Base-by-base conservation (phyloP, 2,329 filamentous ascomycete species). In the Fragosphaeria purpurea region DNA sequence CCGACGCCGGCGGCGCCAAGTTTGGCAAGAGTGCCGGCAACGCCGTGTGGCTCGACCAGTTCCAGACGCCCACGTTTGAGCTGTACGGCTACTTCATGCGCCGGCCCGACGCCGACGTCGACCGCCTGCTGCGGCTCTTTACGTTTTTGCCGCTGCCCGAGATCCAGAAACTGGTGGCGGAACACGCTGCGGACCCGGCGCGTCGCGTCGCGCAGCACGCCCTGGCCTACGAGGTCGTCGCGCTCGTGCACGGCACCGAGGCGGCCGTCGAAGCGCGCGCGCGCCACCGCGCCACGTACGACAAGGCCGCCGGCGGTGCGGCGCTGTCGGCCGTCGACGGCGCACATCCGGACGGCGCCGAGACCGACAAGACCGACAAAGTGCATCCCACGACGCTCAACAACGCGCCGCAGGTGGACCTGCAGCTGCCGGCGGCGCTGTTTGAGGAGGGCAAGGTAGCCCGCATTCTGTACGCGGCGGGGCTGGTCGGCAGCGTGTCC, bases 1-100 rank as follows among this genome's bases (percentile, higher is more conserved):
- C 89, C 0, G 90, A 91, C 48, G 75, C 86, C 1, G 79, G 86
- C 1, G 93, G 93, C 13, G 81, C 80, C 62, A 98, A 98, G 67
- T 90, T 97, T 59, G 93, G 93, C 47, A 98, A 98, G 71, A 94
- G 84, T 55, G 86, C 88, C 2, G 91, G 90, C 32, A 97, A 97
- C 64, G 90, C 91, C 3, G 69, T 98, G 38, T 98, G 93, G 93
- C 77, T 98, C 4, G 88, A 96, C 64, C 74, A 76, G 48, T 82
- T 84, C 59, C 79, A 88, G 77, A 95, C 91, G 1, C 82, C 77
- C 34, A 72, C 82, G 0, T 96, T 91, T 61, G 88, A 97, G 52
- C 74, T 97, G 1, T 97, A 97, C 64, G 74, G 90, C 64, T 96
- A 91, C 71, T 93, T 97, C 60, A 74, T 96, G 56, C 80, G 88